Evolutionary conservation across 441 rosid species (phyloP).

Genomic region (Erodium trifolium): DNA sequence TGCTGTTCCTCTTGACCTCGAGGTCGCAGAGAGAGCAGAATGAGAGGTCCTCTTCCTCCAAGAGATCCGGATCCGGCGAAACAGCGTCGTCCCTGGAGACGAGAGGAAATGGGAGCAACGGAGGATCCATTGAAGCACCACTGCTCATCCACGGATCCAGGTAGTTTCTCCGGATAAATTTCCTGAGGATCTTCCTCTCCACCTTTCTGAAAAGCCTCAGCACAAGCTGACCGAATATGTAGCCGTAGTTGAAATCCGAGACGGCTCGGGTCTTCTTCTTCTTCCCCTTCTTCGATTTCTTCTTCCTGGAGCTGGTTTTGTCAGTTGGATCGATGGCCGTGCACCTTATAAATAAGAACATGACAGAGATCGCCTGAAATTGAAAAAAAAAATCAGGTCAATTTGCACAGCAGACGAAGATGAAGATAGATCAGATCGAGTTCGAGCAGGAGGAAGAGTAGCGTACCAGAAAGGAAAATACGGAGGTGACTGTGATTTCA

Average conservation of each 20-base stretch:
- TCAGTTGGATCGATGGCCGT: conserved; percentile 83
- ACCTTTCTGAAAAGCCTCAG: conserved; percentile 61
- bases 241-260: conserved; percentile 54
- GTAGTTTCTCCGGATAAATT: conserved; percentile 70
- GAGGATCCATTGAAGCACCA: conserved; percentile 46
- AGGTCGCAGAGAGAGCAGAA: conserved; percentile 79
- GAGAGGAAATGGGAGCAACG: conserved; percentile 77
- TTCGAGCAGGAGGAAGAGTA: conserved; percentile 6
- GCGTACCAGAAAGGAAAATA: conserved; percentile 59
- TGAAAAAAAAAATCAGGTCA: neutral
- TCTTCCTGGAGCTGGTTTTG: conserved; percentile 61
- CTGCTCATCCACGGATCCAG: conserved; percentile 64
- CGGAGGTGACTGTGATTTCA: conserved; percentile 46
- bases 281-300: conserved; percentile 25
- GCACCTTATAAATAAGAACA: conserved; percentile 67
- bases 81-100: conserved; percentile 62
- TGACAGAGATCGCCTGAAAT: conserved; percentile 60
- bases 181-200: conserved; percentile 78
- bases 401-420: neutral
- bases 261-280: neutral
- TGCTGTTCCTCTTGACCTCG: conserved; percentile 92
- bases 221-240: conserved; percentile 61
- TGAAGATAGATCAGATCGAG: neutral
- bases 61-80: conserved; percentile 39
- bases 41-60: conserved; percentile 65